Evolutionary conservation across 768 basidiomycete species (phyloP).

Genomic region (Lanmaoa pseudosensibilis): DNA sequence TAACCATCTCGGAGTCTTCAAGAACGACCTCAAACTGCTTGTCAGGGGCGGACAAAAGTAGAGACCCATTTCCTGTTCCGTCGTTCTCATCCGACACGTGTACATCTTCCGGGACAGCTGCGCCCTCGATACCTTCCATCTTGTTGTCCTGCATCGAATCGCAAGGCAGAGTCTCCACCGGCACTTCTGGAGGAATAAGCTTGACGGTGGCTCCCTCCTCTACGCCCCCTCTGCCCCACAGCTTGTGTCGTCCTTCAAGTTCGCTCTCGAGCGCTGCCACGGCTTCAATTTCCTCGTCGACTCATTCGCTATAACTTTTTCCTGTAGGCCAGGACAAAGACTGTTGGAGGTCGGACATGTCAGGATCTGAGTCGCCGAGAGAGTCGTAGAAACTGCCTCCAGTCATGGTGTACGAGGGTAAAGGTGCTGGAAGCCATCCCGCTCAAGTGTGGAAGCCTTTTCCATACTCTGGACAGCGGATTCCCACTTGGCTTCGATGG

Average conservation of each 20-base stretch:
- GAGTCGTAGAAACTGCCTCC: conserved; percentile 26
- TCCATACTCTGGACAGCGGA: conserved; percentile 48
- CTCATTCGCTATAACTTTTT: conserved; percentile 10
- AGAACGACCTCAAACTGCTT: background rate
- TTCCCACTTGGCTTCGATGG: conserved; percentile 45
- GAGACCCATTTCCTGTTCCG: background rate
- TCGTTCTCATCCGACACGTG: background rate
- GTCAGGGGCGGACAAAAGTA: conserved; percentile 1
- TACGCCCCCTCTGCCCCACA: background rate
- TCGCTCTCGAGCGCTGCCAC: conserved; percentile 20
- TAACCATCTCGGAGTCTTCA: conserved; percentile 15
- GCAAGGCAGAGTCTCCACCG: background rate
- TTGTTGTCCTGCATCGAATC: conserved; percentile 7
- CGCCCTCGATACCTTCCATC: conserved; percentile 23
- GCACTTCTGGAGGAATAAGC: background rate
- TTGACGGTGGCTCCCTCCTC: background rate
- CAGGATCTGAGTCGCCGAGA: conserved; percentile 28
- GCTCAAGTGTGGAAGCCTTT: conserved; percentile 41
- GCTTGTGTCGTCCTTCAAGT: conserved; percentile 13
- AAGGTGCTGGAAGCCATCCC: conserved; percentile 49
- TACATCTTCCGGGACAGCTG: background rate
- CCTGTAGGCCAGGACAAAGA: background rate
- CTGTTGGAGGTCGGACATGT: conserved; percentile 10
- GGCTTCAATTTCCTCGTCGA: conserved; percentile 18
- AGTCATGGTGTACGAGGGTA: conserved; percentile 30